Percentiles rank a stretch among this genome's conserved stretches.
Evolutionary conservation across 148 eudicot species (phyloP).

Genomic region (Arctostaphylos glauca): DNA sequence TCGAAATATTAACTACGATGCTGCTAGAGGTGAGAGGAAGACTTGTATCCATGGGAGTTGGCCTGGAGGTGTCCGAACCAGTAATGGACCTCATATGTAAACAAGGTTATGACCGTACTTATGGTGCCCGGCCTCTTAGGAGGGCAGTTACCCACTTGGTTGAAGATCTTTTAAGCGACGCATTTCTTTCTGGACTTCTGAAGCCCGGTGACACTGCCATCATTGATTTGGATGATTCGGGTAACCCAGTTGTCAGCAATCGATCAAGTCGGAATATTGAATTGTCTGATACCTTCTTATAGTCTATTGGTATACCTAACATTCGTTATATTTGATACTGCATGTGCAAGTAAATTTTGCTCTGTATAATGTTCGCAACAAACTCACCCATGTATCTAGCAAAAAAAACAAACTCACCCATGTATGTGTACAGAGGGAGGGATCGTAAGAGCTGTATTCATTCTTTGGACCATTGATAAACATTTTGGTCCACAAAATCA

Average conservation of each 20-base stretch:
- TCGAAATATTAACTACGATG: conserved; percentile 48
- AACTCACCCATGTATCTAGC: conserved; percentile 18
- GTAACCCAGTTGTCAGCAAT: conserved; percentile 44
- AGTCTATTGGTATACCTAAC: neutral
- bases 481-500: conserved; percentile 6
- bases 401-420: conserved; percentile 10
- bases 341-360: neutral
- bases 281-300: conserved; percentile 32
- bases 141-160: conserved; percentile 47
- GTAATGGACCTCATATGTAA: conserved; percentile 40
- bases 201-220: conserved; percentile 46
- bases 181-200: conserved; percentile 41
- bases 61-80: conserved; percentile 46
- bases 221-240: conserved; percentile 44
- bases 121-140: conserved; percentile 57
- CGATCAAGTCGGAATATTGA: conserved; percentile 29
- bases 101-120: conserved; percentile 53
- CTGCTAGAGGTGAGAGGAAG: conserved; percentile 48
- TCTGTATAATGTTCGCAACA: neutral
- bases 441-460: neutral
- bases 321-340: neutral
- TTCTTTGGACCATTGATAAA: conserved; percentile 13
- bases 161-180: conserved; percentile 53
- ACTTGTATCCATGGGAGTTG: conserved; percentile 38
- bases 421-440: neutral